Evolutionary conservation across 257 asterid species (phyloP), one percentile per base, ranked within the genome.

Genomic region (Nicotiana otophora): DNA sequence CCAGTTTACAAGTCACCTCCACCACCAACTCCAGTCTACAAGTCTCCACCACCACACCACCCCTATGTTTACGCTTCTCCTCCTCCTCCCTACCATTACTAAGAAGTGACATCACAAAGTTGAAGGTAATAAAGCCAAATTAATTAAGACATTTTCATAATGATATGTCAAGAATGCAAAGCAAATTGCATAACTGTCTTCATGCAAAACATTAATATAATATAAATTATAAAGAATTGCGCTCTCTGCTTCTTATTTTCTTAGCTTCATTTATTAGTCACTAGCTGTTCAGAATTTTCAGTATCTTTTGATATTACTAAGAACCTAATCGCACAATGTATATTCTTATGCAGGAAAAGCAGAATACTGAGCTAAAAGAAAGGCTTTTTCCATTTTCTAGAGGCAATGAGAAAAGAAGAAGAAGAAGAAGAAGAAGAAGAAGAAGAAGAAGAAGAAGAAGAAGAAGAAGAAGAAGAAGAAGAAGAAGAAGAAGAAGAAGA

Each of bases 71-170:
- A 72, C 78, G 0, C 60, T 31, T 72, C 61, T 46, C 78, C 42
- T 19, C 80, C 80, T 74, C 80, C 80, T 48, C 80, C 80, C 62
- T 7, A 48, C 62, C 62, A 74, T 26, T 48, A 74, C 79, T 74
- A 74, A 26, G 62, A 74, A 26, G 39, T 1, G 4, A 23, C 26
- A 12, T 23, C 20, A 26, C 2, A 1, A 26, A 14, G 28, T 74
- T 10, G 51, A 33, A 74, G 80, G 80, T 74, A 74, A 74, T 23
- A 48, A 14, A 48, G 16, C n/a, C n/a, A 30, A 72, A 48, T 12
- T 74, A 7, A 23, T 8, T 42, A 42, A 42, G 51, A 48, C 15
- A 12, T 12, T 23, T 48, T 3, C 2, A 23, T 48, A 42, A 31
- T 66, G 2, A 48, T 20, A 2, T 48, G 20, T 3, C 16, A 6